Base-by-base conservation (phyloP, 2,329 filamentous ascomycete genomes). In the Xylariales sp. region DNA sequence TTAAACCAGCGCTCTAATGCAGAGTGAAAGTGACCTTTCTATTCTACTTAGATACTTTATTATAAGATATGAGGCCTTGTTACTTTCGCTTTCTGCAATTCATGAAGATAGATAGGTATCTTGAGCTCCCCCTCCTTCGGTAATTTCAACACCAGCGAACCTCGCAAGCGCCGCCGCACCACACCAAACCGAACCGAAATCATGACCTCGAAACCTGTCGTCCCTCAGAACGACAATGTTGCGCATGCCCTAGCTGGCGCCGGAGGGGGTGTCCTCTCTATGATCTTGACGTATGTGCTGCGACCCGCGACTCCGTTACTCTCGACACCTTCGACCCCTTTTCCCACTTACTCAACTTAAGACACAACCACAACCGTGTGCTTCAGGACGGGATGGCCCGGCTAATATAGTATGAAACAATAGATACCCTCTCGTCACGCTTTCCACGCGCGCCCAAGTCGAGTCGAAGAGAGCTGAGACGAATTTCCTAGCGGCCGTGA, bases 361-460 rank as follows among this genome's bases (percentile, higher is more conserved):
- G 23, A 23, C 34, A 39, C 30, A 32, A 6, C 36, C 41, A 9
- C 46, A 8, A 10, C 32, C 8, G 32, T n/a, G 9, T 30, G 7
- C 36, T 3, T 12, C 16, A 10, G 34, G 16, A 54, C 43, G 36
- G 39, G 30, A 39, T 28, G 10, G 18, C 39, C 49, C 53, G 34
- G 58, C 59, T 41, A n/a, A 67, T 48, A 48, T 45, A 39, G 7
- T 45, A 28, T 28, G 23, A n/a, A 23, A 28, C 36, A 45, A 58
- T 77, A 96, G 93, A 73, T 98, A 98, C 81, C 96, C 96, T 49
- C 90, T 99, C 75, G 97, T 99, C 78, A 98, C 96, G 41, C 91
- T 99, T 71, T 99, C 96, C 28, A 99, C 96, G 41, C 92, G 96
- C 79, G 96, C 96, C 50, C 96, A 99, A 82, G 95, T 99, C 80